Conservation (phyloP, 2,329 filamentous ascomycete genomes). For the Fusarium staphyleae region DNA sequence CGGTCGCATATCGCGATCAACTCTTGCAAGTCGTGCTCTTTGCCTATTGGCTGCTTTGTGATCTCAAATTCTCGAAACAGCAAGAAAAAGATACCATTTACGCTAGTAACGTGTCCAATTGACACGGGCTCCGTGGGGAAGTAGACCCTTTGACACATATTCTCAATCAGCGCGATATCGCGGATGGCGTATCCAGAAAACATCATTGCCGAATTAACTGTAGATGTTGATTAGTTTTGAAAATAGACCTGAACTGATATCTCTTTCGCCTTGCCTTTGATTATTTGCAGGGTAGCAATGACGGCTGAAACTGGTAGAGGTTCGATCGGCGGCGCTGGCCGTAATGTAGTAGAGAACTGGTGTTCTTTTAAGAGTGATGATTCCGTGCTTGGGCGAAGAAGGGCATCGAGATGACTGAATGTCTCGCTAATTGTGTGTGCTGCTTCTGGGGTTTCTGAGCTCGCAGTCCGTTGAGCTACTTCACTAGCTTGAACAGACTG, state of each 20-base stretch:
- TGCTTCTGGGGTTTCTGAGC: slow-evolving; percentile 18
- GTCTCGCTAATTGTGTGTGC: slow-evolving; percentile 25
- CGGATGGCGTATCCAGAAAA: slow-evolving; percentile 22
- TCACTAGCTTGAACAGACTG: slow-evolving; percentile 25
- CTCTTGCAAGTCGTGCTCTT: slow-evolving; percentile 19
- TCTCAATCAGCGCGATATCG: slow-evolving; percentile 18
- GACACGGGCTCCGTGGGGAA: slow-evolving; percentile 30
- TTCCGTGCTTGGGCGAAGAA: background rate
- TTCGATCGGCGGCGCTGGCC: slow-evolving; percentile 3
- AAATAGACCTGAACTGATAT: no score
- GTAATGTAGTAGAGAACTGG: background rate
- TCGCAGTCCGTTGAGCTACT: slow-evolving; percentile 23
- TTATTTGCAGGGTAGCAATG: slow-evolving; percentile 13
- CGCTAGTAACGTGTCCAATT: slow-evolving; percentile 18
- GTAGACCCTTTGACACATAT: slow-evolving; percentile 28
- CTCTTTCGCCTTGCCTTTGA: slow-evolving; percentile 9
- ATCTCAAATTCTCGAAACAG: slow-evolving; percentile 19
- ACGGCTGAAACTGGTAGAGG: slow-evolving; percentile 15
- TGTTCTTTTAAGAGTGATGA: background rate
- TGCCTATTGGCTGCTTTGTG: slow-evolving; percentile 10
- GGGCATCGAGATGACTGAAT: slow-evolving; percentile 9
- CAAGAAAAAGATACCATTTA: slow-evolving; percentile 23
- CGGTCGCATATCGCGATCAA: slow-evolving; percentile 11
- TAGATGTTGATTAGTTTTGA: no score
- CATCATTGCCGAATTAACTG: slow-evolving; percentile 12